A percentile compares a stretch with the other conserved stretches of the same genome.
These are phyloP conservation scores for Linum lewisii DNA, from an alignment of 345 rosid species.

Conservation along the genomic window DNA sequence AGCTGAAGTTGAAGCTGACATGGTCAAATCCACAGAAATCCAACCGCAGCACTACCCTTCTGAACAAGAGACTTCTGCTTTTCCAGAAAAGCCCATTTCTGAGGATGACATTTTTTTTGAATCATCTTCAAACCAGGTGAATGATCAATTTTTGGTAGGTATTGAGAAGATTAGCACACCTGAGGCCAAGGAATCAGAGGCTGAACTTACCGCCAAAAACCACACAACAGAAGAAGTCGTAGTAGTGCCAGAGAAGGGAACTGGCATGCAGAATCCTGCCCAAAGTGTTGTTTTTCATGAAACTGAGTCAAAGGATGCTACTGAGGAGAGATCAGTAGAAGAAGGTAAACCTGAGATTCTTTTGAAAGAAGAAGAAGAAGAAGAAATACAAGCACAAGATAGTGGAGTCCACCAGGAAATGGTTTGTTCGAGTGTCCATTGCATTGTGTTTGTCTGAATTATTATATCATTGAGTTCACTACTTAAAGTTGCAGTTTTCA, in stretches of 20 bases:
- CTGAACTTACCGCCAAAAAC: constrained; percentile 10
- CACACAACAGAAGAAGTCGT: constrained; percentile 17
- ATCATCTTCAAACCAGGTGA: constrained; percentile 23
- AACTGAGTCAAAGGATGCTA: too few species aligned
- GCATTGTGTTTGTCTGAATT: neutral
- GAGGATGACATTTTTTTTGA: constrained; percentile 29
- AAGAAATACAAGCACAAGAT: neutral
- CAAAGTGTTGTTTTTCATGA: too few species aligned
- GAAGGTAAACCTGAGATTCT: too few species aligned
- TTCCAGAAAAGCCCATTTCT: neutral
- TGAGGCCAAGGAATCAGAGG: constrained; percentile 1
- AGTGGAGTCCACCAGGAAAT: constrained; percentile 4
- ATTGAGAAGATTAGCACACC: neutral
- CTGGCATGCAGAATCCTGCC: too few species aligned
- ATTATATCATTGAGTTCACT: too few species aligned
- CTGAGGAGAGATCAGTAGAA: too few species aligned
- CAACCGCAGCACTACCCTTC: constrained; percentile 10
- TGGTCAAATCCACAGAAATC: constrained; percentile 16
- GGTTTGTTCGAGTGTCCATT: constrained; percentile 4
- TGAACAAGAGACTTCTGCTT: constrained; percentile 15
- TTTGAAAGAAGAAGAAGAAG: constrained; percentile 5
- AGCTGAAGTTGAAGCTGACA: constrained; percentile 21
- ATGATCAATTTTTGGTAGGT: neutral
- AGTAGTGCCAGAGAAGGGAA: constrained; percentile 14
- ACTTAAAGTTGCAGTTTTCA: neutral